Evolutionary conservation across 1,284 basidiomycete species (phyloP).

Genomic region (Cystobasidium slooffiae): DNA sequence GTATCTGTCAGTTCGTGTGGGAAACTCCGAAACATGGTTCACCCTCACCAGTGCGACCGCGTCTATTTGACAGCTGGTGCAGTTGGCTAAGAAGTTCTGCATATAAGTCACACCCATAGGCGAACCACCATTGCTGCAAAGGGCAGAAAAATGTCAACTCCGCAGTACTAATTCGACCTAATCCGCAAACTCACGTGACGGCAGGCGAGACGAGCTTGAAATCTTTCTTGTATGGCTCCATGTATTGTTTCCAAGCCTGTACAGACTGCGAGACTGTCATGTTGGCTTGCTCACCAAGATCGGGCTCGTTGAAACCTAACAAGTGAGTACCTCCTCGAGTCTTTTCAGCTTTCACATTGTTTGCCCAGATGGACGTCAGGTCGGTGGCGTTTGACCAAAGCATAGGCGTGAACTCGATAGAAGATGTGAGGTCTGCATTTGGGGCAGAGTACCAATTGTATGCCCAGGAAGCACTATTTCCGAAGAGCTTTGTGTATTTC

Average conservation of each 20-base stretch:
- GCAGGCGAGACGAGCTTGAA: conserved; percentile 50
- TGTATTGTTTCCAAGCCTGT: conserved; percentile 44
- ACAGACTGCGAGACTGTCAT: conserved; percentile 44
- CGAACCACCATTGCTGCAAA: conserved; percentile 38
- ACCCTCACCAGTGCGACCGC: conserved; percentile 21
- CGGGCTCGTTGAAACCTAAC: conserved; percentile 47
- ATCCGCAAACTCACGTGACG: conserved; percentile 40
- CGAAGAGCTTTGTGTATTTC: conserved; percentile 1
- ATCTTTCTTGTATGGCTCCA: conserved; percentile 44
- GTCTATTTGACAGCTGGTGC: conserved; percentile 30
- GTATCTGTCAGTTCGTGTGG: background rate
- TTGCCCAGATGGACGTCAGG: conserved; percentile 9
- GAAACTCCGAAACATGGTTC: too few relatives aligned
- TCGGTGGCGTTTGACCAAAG: conserved; percentile 38
- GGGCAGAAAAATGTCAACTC: background rate
- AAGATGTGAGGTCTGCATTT: conserved; percentile 11
- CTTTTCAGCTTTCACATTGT: conserved; percentile 38
- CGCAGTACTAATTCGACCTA: background rate
- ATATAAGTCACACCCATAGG: conserved; percentile 44
- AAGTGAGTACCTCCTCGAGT: conserved; percentile 20
- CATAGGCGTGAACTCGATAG: conserved; percentile 48
- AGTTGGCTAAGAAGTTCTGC: conserved; percentile 35
- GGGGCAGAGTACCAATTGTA: conserved; percentile 47
- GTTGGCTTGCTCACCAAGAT: conserved; percentile 46
- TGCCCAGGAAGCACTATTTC: conserved; percentile 31